Conservation (phyloP, 371 early-diverging fungal genomes). For the Mortierella polycephala region DNA sequence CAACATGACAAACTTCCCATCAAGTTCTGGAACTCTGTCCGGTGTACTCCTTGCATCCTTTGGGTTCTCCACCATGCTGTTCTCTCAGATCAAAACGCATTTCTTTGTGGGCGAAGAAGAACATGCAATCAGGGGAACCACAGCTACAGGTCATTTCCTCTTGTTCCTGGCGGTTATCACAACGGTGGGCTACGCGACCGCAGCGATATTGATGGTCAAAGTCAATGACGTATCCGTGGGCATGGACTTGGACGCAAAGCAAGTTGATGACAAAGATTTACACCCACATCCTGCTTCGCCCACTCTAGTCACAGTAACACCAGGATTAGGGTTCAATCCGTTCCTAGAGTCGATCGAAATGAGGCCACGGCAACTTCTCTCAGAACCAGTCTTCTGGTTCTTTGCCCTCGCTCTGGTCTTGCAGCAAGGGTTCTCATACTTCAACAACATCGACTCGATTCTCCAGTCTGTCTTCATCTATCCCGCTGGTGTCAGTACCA, state of each 20-base stretch:
- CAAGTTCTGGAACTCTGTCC: conserved; percentile 7
- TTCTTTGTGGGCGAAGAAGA: conserved; percentile 5
- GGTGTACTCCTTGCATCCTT: conserved; percentile 16
- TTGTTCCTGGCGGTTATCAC: conserved; percentile 13
- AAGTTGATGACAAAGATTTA: background rate
- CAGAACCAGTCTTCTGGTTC: conserved; percentile 12
- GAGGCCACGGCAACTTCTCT: conserved; percentile 6
- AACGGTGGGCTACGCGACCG: background rate
- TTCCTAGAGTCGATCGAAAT: conserved; percentile 6
- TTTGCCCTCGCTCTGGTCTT: conserved; percentile 12
- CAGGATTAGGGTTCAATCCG: conserved; percentile 8
- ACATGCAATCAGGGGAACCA: background rate
- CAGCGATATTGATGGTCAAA: conserved; percentile 10
- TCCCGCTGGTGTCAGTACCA: background rate
- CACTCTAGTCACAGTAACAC: no score
- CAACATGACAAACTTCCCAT: conserved; percentile 16
- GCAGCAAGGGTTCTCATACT: conserved; percentile 21
- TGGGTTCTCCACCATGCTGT: conserved; percentile 12
- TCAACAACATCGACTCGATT: conserved; percentile 22
- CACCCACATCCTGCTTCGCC: no score
- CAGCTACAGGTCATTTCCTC: conserved; percentile 5
- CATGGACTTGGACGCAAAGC: background rate
- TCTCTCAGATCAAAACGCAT: conserved; percentile 15
- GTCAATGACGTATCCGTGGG: background rate
- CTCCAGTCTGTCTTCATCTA: conserved; percentile 1